Percentiles rank a stretch among this genome's conserved stretches.
Evolutionary conservation across 1,284 basidiomycete genomes (phyloP).

Genomic region (Amylostereum areolatum): DNA sequence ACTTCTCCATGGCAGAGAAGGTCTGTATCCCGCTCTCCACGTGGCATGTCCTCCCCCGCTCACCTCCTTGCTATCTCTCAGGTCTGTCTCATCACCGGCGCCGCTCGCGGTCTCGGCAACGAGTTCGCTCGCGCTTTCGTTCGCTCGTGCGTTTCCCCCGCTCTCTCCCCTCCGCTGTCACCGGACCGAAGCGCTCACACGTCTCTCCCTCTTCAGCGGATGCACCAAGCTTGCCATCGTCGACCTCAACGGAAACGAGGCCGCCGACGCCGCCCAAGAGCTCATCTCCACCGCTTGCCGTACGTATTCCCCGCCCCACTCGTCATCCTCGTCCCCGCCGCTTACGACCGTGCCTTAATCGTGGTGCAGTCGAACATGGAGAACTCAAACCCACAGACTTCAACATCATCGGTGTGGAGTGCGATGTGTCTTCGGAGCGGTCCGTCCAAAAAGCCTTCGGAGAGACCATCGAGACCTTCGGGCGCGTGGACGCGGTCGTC

Average conservation of each 20-base stretch:
- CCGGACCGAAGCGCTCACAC: too few species aligned
- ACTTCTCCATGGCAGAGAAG: slow-evolving; percentile 68
- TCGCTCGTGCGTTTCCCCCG: slow-evolving; percentile 63
- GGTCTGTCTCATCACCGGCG: slow-evolving; percentile 94
- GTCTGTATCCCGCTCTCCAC: slow-evolving; percentile 25
- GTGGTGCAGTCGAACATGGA: slow-evolving; percentile 23
- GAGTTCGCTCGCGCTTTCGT: slow-evolving; percentile 88
- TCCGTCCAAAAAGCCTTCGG: slow-evolving; percentile 72
- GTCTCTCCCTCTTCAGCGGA: too few species aligned
- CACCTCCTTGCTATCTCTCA: slow-evolving; percentile 22
- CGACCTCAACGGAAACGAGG: slow-evolving; percentile 77
- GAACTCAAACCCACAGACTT: slow-evolving; percentile 56
- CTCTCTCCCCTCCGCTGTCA: too few species aligned
- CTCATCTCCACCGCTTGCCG: slow-evolving; percentile 53
- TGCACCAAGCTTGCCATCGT: slow-evolving; percentile 80
- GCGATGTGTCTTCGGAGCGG: slow-evolving; percentile 84
- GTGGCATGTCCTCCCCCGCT: neutral
- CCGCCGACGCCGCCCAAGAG: slow-evolving; percentile 68
- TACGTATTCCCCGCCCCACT: slow-evolving; percentile 24
- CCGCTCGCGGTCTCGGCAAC: slow-evolving; percentile 83
- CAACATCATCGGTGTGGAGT: slow-evolving; percentile 73
- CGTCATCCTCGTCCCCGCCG: slow-evolving; percentile 9
- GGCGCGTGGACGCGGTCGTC: slow-evolving; percentile 82
- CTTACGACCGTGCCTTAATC: slow-evolving; percentile 47
- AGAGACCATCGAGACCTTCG: slow-evolving; percentile 65